phyloP scores from a whole-genome alignment of 202 grass and related monocot species.

The Schoenoplectus tabernaemontani region DNA sequence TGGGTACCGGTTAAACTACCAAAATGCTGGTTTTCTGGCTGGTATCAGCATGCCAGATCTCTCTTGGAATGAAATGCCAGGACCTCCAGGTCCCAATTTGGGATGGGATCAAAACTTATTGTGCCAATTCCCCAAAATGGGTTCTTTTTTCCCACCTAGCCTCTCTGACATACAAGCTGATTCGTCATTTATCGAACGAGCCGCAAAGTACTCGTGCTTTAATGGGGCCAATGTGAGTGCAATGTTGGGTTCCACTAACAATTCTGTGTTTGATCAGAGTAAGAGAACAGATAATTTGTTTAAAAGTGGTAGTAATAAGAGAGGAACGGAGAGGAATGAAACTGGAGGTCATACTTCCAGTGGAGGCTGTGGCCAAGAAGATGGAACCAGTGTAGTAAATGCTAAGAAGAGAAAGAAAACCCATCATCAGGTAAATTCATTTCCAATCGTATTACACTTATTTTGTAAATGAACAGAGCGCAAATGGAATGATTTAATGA shows the following conservation, averaged over 20 bases:
- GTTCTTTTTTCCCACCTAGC: slow-evolving; percentile 5
- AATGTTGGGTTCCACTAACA: slow-evolving; percentile 32
- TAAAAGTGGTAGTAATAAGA: slow-evolving; percentile 7
- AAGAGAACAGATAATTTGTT: slow-evolving; percentile 8
- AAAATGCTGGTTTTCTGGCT: slow-evolving; percentile 13
- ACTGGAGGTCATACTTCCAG: slow-evolving; percentile 15
- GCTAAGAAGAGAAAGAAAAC: slow-evolving; percentile 49
- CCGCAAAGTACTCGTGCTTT: slow-evolving; percentile 34
- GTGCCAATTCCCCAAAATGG: slow-evolving; percentile 8
- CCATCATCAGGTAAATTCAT: slow-evolving; percentile 25
- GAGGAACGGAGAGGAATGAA: slow-evolving; percentile 29
- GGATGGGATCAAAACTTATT: slow-evolving; percentile 8
- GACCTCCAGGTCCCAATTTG: neutral
- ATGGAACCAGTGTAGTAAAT: slow-evolving; percentile 17
- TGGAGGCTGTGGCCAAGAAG: slow-evolving; percentile 26
- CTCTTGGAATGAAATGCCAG: slow-evolving; percentile 12
- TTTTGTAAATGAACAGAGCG: neutral
- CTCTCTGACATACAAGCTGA: slow-evolving; percentile 15
- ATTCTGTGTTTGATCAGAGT: slow-evolving; percentile 17
- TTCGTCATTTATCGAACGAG: slow-evolving; percentile 35
- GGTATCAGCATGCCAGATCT: slow-evolving; percentile 14
- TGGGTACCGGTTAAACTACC: slow-evolving; percentile 23
- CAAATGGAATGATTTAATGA: neutral
- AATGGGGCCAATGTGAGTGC: slow-evolving; percentile 32
- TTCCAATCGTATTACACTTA: neutral